Evolutionary conservation across 2,329 filamentous ascomycete genomes (phyloP), one percentile per base, ranked within the genome.

Genomic region (Elsinoe arachidis): DNA sequence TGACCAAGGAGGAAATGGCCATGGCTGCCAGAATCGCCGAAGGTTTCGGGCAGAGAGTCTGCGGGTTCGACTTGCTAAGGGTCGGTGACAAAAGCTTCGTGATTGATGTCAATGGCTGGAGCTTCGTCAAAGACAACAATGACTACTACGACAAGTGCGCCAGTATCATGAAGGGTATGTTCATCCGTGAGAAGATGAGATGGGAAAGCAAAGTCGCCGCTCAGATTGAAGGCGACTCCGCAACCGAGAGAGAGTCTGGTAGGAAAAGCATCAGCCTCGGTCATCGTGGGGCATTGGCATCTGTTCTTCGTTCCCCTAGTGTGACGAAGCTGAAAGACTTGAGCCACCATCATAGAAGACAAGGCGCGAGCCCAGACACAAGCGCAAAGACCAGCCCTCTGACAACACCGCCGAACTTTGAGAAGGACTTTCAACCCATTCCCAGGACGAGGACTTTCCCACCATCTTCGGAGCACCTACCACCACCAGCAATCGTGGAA

Each of bases 31-130:
- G 87, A 65, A 97, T 99, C 59, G 90, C 91, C 1, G 86, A 84
- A 44, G 87, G 90, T 0, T 99, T 99, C 71, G 93, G 92, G 0
- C 93, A 99, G 71, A 80, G 90, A 56, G 91, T 99, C 2, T 99
- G 93, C 68, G 93, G 93, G 0, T 99, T 99, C 66, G 93, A 99
- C 69, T 79, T 99, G 60, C 78, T 99, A 58, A 85, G 95, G 26
- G 90, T 91, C 11, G 85, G 84, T 52, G 89, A 90, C 14, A 89
- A 89, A 70, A 97, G 92, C 69, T 99, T 90, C 72, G 93, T 99
- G 51, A 99, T 99, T 63, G 93, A 99, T 66, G 93, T 99, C 65
- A 99, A 99, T 70, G 93, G 93, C 11, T 99, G 95, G 95, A 97
- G 92, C 68, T 99, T 99, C 67, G 93, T 99, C 70, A 99, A 99